Conservation (phyloP, 1,284 basidiomycete species). For the Cutaneotrichosporon mucoides region DNA sequence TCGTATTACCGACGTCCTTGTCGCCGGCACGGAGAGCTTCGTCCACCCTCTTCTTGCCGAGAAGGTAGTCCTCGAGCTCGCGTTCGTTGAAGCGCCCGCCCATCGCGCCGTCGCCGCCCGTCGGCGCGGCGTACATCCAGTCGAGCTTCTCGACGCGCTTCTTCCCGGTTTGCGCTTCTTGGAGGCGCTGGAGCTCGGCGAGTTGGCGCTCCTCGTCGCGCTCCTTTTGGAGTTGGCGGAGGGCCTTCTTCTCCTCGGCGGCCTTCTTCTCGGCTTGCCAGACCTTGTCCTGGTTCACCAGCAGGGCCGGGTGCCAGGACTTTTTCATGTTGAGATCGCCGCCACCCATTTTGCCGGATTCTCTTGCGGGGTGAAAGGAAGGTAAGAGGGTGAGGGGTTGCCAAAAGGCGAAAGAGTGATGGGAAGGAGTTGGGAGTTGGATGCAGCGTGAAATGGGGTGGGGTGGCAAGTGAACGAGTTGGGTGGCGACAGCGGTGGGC, state of each 20-base stretch:
- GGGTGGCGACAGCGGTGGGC: too few species aligned
- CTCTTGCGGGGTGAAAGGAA: neutral
- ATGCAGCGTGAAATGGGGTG: too few species aligned
- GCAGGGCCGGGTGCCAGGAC: conserved; percentile 93
- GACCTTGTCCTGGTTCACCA: conserved; percentile 98
- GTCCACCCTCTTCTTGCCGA: conserved; percentile 98
- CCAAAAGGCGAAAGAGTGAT: neutral
- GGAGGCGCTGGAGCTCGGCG: conserved; percentile 89
- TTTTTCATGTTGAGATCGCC: conserved; percentile 71
- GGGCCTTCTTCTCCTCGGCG: conserved; percentile 95
- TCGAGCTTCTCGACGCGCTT: conserved; percentile 90
- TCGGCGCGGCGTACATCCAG: conserved; percentile 99
- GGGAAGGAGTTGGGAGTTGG: neutral
- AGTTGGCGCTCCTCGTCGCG: conserved; percentile 95
- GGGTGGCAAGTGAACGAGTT: too few species aligned
- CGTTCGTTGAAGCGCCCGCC: conserved; percentile 56
- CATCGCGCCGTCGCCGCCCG: conserved; percentile 71
- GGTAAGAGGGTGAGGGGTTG: neutral
- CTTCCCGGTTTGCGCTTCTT: conserved; percentile 90
- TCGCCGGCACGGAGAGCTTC: conserved; percentile 81
- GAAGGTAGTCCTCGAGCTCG: conserved; percentile 91
- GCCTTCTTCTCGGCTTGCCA: conserved; percentile 98
- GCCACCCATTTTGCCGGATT: conserved; percentile 75
- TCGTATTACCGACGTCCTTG: conserved; percentile 80
- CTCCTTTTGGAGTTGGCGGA: conserved; percentile 93